Base-by-base conservation (phyloP, 2,329 filamentous ascomycete genomes). In the Pseudocercospora fuligena region DNA sequence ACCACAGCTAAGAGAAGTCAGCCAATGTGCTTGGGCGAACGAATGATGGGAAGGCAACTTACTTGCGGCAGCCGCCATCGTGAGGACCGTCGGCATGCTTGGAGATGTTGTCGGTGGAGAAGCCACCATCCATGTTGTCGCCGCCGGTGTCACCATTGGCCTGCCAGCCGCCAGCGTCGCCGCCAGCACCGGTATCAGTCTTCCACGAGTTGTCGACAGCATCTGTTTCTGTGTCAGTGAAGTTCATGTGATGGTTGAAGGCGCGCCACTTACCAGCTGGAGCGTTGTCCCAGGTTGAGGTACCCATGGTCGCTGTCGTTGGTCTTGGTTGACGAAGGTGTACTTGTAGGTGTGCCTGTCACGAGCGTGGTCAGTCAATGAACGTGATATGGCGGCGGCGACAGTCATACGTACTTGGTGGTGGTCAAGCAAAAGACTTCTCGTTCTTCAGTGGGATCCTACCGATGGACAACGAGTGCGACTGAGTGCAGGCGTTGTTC, bases 41-140 rank as follows among this genome's bases (percentile, higher is more conserved):
- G 23, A 11, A 21, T 21, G 12, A 12, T 16, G 8, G 27, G 7
- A 31, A 61, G 46, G 29, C 31, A 8, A n/a, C 14, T 78, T 43
- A 43, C 40, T 77, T 76, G 70, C 79, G 80, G 69, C 82, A 83
- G 40, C 77, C 79, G 31, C 74, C 75, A 64, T 73, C 76, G 49
- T 36, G 62, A 53, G 69, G 61, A 16, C 29, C 69, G 31, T 58
- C 69, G 36, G 73, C 77, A 49, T 77, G 75, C 71, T 74, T 75
- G 64, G 71, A 74, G 56, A 70, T 63, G 61, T 76, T 76, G 12
- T 72, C 66, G 19, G 56, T 58, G 12, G 73, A 65, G 62, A 75
- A 71, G 31, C 65, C 72, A 33, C 63, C 65, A 29, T 62, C 60
- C 11, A 36, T 31, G 6, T 36, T 19, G n/a, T 63, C 36, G 21